Conservation (phyloP, 139 green algal species). For the Chlamydomonas eustigma region DNA sequence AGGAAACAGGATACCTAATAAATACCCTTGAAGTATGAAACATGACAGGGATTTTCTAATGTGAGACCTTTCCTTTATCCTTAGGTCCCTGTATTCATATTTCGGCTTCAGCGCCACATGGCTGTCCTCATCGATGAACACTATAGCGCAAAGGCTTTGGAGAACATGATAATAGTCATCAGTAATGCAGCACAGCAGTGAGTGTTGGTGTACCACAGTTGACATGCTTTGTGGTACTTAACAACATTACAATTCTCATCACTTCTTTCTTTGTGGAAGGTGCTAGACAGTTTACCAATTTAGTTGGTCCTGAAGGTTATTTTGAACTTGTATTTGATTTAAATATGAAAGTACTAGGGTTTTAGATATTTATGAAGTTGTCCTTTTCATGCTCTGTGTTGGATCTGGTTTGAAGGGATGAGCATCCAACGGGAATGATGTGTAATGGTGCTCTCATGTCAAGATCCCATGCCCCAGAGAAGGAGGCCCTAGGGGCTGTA, state of each 20-base stretch:
- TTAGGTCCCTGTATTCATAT: slow-evolving; percentile 59
- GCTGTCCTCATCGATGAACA: slow-evolving; percentile 65
- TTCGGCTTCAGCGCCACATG: slow-evolving; percentile 41
- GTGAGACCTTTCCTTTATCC: not conserved
- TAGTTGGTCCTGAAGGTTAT: too few species aligned
- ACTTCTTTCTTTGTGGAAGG: too few species aligned
- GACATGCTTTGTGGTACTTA: not conserved
- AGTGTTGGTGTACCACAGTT: slow-evolving; percentile 9
- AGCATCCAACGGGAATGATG: slow-evolving; percentile 57
- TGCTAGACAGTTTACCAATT: not conserved
- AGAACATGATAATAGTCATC: slow-evolving; percentile 65
- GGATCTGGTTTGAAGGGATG: too few species aligned
- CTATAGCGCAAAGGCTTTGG: slow-evolving; percentile 56
- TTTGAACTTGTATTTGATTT: too few species aligned
- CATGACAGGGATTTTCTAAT: too few species aligned
- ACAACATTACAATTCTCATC: too few species aligned
- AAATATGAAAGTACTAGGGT: too few species aligned
- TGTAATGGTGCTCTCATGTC: slow-evolving; percentile 48
- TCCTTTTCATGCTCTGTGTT: too few species aligned
- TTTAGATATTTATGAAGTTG: too few species aligned
- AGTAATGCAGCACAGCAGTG: slow-evolving; percentile 46
- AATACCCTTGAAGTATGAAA: too few species aligned
- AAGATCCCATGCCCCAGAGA: slow-evolving; percentile 43
- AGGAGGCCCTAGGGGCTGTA: slow-evolving; percentile 48
- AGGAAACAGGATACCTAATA: too few species aligned